phyloP scores from a whole-genome alignment of 2,329 filamentous ascomycete genomes.

The Myriosclerotinia duriaeana region DNA sequence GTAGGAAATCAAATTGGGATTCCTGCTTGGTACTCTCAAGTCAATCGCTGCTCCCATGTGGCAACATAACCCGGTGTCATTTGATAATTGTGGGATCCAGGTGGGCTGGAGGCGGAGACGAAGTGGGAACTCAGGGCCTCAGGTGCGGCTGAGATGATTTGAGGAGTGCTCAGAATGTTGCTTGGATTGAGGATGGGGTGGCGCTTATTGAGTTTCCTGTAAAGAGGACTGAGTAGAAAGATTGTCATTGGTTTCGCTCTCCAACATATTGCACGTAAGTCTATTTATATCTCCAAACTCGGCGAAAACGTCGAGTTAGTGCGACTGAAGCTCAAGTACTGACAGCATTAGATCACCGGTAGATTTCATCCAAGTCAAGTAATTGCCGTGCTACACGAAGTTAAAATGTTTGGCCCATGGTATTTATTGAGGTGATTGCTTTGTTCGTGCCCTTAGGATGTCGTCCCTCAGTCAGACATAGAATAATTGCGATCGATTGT shows the following conservation, averaged over 20 bases:
- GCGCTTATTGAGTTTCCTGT: slow-evolving; percentile 9
- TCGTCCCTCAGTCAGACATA: too few species aligned
- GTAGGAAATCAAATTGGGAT: slow-evolving; percentile 24
- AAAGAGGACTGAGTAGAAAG: neutral
- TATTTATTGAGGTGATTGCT: too few species aligned
- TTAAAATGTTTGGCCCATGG: too few species aligned
- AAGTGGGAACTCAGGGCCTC: slow-evolving; percentile 24
- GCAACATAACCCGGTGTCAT: slow-evolving; percentile 22
- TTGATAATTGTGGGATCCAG: slow-evolving; percentile 24
- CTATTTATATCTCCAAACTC: too few species aligned
- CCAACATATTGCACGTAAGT: too few species aligned
- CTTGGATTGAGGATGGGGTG: slow-evolving; percentile 19
- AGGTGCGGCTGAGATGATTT: slow-evolving; percentile 9
- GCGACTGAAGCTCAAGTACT: too few species aligned
- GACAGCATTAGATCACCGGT: too few species aligned
- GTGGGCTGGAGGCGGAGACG: slow-evolving; percentile 22
- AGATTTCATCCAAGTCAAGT: too few species aligned
- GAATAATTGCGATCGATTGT: too few species aligned
- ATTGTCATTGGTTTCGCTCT: neutral
- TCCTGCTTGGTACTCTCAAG: slow-evolving; percentile 5
- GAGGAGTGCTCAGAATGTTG: slow-evolving; percentile 15
- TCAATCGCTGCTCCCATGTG: slow-evolving; percentile 14
- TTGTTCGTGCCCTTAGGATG: too few species aligned
- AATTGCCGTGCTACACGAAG: too few species aligned
- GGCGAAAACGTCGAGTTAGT: too few species aligned